Conservation (phyloP, 2,329 filamentous ascomycete species). For the Hymenotorrendiella dingleyae region DNA sequence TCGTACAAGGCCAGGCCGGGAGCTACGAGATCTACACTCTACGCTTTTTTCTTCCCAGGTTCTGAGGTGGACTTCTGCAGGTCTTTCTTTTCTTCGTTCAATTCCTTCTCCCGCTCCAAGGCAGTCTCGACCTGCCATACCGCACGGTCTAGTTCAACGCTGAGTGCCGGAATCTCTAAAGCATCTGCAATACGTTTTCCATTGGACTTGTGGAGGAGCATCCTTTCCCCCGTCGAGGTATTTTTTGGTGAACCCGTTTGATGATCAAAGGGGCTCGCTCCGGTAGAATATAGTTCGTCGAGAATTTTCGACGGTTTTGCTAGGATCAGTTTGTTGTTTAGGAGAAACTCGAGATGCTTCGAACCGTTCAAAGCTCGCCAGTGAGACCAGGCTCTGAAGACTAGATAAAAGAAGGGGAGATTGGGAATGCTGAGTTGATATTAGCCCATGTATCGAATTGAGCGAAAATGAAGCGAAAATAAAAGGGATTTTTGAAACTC, state of each 20-base stretch:
- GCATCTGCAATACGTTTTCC: conserved; percentile 53
- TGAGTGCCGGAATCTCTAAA: conserved; percentile 63
- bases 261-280: conserved; percentile 16
- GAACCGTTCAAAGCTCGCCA: conserved; percentile 82
- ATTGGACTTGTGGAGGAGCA: conserved; percentile 45
- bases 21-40: not conserved
- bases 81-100: conserved; percentile 4
- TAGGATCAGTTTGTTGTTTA: conserved; percentile 65
- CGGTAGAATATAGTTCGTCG: conserved; percentile 61
- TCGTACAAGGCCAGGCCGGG: not conserved
- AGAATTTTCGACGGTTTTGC: conserved; percentile 61
- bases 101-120: conserved; percentile 23
- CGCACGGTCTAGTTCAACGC: conserved; percentile 67
- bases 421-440: conserved; percentile 66
- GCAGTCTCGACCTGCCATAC: conserved; percentile 62
- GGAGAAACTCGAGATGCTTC: conserved; percentile 75
- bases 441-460: conserved; percentile 4
- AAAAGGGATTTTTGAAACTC: conserved; percentile 42
- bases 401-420: conserved; percentile 92
- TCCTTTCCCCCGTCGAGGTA: conserved; percentile 26
- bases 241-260: conserved; percentile 6
- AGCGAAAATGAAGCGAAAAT: no score
- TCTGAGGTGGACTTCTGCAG: not conserved
- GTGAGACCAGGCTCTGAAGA: conserved; percentile 87
- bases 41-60: conserved; percentile 1